These are phyloP conservation scores for Microsporum canis DNA, from an alignment of 2,329 filamentous ascomycete species.

Conservation along the genomic window DNA sequence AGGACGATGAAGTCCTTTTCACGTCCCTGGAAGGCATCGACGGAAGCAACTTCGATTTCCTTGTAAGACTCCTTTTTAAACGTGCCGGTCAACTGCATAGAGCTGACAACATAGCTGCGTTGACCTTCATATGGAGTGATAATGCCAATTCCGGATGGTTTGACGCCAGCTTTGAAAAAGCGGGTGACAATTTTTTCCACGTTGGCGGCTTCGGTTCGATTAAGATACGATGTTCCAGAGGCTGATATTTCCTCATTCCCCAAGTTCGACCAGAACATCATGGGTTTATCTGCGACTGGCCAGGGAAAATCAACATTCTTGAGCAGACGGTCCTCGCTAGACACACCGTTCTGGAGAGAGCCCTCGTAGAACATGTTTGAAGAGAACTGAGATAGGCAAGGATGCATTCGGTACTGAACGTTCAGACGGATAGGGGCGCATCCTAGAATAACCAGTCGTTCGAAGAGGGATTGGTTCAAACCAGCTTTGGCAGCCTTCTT, in stretches of 20 bases:
- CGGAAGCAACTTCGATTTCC: constrained; percentile 94
- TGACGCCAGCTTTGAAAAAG: constrained; percentile 98
- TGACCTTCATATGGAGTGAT: constrained; percentile 98
- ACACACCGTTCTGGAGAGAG: constrained; percentile 91
- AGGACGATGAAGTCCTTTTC: constrained; percentile 99
- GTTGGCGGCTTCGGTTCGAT: constrained; percentile 91
- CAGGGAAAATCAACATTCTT: constrained; percentile 96
- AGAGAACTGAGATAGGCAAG: constrained; percentile 89
- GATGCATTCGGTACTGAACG: constrained; percentile 98
- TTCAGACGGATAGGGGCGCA: constrained; percentile 86
- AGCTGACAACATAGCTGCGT: constrained; percentile 94
- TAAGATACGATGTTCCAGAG: constrained; percentile 94
- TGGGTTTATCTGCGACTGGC: constrained; percentile 85
- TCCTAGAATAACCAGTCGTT: constrained; percentile 85
- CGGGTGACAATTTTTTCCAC: constrained; percentile 97
- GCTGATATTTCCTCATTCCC: constrained; percentile 97
- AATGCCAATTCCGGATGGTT: constrained; percentile 84
- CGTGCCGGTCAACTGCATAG: constrained; percentile 96
- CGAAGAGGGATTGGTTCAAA: constrained; percentile 95
- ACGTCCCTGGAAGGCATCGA: constrained; percentile 96
- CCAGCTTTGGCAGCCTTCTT: constrained; percentile 98
- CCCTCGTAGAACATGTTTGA: constrained; percentile 99
- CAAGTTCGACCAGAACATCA: constrained; percentile 99
- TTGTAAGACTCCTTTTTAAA: constrained; percentile 99
- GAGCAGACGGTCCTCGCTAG: constrained; percentile 73